A percentile compares a stretch with the other conserved stretches of the same genome.
Conservation (phyloP, 2,329 filamentous ascomycete species). For the Scolecobasidium constrictum region DNA sequence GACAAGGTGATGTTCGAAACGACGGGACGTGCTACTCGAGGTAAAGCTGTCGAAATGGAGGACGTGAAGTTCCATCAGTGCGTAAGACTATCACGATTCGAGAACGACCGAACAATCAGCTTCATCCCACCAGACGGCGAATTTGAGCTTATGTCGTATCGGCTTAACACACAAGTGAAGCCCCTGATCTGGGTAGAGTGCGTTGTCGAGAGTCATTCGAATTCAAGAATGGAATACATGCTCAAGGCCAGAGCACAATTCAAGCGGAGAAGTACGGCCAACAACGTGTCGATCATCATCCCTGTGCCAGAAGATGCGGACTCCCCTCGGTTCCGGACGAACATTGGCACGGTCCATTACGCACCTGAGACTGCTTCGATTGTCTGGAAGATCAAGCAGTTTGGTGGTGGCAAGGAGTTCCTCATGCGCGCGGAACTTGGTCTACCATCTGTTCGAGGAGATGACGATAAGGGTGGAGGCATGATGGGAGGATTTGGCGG, state of each 20-base stretch:
- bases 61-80: constrained; percentile 99
- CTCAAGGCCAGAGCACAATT: constrained; percentile 96
- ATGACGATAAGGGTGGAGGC: constrained; percentile 88
- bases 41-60: constrained; percentile 98
- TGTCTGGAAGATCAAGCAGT: constrained; percentile 99
- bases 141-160: constrained; percentile 99
- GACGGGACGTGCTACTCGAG: constrained; percentile 82
- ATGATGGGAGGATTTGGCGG: constrained; percentile 98
- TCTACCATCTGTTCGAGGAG: constrained; percentile 83
- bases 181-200: constrained; percentile 98
- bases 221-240: constrained; percentile 97
- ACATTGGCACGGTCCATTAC: constrained; percentile 95
- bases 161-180: constrained; percentile 96
- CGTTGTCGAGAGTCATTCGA: constrained; percentile 90
- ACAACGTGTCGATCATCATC: constrained; percentile 97
- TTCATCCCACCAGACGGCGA: constrained; percentile 98
- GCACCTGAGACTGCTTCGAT: constrained; percentile 95
- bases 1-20: constrained; percentile 99
- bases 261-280: constrained; percentile 93
- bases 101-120: constrained; percentile 96
- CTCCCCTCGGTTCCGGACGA: constrained; percentile 89
- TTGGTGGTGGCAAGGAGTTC: constrained; percentile 96
- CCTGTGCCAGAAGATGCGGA: constrained; percentile 97
- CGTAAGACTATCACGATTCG: constrained; percentile 87
- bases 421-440: constrained; percentile 96